These are phyloP conservation scores for Ophiobolus disseminans DNA, from an alignment of 2,329 filamentous ascomycete species.

Conservation along the genomic window DNA sequence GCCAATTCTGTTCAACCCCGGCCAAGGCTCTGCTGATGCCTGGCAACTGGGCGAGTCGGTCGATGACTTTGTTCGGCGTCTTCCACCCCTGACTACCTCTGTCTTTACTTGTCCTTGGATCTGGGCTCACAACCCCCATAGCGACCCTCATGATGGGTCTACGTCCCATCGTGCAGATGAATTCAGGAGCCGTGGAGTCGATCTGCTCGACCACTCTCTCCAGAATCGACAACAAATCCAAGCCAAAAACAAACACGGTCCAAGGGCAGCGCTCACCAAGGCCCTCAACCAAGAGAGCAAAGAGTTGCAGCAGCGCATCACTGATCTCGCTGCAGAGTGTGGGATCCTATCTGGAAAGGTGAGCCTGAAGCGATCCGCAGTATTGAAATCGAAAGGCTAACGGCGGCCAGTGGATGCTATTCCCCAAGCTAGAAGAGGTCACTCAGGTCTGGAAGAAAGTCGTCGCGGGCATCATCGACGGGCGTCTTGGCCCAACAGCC, in stretches of 20 bases:
- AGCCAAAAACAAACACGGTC: slow-evolving; percentile 58
- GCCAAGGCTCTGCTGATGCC: slow-evolving; percentile 60
- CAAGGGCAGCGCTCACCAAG: slow-evolving; percentile 49
- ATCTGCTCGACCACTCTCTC: slow-evolving; percentile 61
- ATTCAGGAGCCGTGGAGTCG: slow-evolving; percentile 62
- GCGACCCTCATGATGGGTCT: slow-evolving; percentile 42
- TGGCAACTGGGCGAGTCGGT: slow-evolving; percentile 71
- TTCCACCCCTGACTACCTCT: slow-evolving; percentile 68
- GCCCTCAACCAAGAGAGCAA: slow-evolving; percentile 53
- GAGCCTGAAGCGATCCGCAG: slow-evolving; percentile 21
- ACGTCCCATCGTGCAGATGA: slow-evolving; percentile 52
- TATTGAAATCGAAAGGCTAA: slow-evolving; percentile 13
- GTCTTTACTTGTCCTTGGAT: slow-evolving; percentile 69
- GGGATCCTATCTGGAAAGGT: slow-evolving; percentile 72
- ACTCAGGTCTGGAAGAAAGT: slow-evolving; percentile 71
- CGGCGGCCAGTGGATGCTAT: slow-evolving; percentile 73
- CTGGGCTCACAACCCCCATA: slow-evolving; percentile 71
- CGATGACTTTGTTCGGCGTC: slow-evolving; percentile 69
- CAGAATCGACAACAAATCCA: slow-evolving; percentile 58
- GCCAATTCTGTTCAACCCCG: slow-evolving; percentile 59
- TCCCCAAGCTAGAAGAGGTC: slow-evolving; percentile 62
- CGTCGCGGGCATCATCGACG: slow-evolving; percentile 70
- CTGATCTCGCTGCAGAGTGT: slow-evolving; percentile 65
- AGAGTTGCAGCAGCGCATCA: slow-evolving; percentile 61
- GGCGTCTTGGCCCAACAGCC: slow-evolving; percentile 73